Percentiles rank a stretch among this genome's conserved stretches.
Evolutionary conservation across 2,329 filamentous ascomycete species (phyloP).

Genomic region (Aspergillus phoenicis): DNA sequence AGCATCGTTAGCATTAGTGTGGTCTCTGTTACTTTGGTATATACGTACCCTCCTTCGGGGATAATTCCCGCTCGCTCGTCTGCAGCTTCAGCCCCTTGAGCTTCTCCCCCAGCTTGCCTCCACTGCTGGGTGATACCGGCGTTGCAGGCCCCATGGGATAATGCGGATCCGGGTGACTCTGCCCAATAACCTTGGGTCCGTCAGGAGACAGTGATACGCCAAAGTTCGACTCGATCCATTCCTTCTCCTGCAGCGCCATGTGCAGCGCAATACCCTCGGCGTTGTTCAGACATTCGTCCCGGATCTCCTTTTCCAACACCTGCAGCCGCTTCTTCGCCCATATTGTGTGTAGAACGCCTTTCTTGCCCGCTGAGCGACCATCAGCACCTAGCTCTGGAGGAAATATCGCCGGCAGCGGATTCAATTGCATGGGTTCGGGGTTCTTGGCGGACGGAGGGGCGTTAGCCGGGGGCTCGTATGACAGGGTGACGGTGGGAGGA

Average conservation of each 20-base stretch:
- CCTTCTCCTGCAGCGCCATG: slow-evolving; percentile 80
- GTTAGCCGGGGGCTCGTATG: slow-evolving; percentile 47
- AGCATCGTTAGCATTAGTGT: no score
- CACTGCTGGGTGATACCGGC: slow-evolving; percentile 63
- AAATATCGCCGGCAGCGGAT: slow-evolving; percentile 85
- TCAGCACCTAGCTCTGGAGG: slow-evolving; percentile 72
- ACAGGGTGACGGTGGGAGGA: slow-evolving; percentile 71
- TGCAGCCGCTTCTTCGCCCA: slow-evolving; percentile 84
- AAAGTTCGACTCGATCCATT: slow-evolving; percentile 85
- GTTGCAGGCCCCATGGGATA: slow-evolving; percentile 54
- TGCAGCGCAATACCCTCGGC: slow-evolving; percentile 79
- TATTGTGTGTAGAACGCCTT: slow-evolving; percentile 83
- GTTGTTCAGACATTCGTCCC: slow-evolving; percentile 70
- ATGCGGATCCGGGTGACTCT: slow-evolving; percentile 21
- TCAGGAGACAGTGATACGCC: slow-evolving; percentile 56
- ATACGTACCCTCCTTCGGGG: slow-evolving; percentile 51
- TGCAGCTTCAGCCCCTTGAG: slow-evolving; percentile 76
- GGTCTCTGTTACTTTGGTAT: neutral
- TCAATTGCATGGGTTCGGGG: slow-evolving; percentile 59
- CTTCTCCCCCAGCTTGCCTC: slow-evolving; percentile 75
- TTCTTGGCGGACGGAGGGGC: slow-evolving; percentile 19
- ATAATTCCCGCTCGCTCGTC: slow-evolving; percentile 69
- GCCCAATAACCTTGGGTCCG: slow-evolving; percentile 35
- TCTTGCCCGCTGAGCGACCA: slow-evolving; percentile 67
- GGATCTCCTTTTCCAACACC: slow-evolving; percentile 76